Percentiles rank a stretch among this genome's conserved stretches.
These are phyloP conservation scores for Asterella californica DNA, from an alignment of 225 moss, liverwort and hornwort species.

Conservation along the genomic window DNA sequence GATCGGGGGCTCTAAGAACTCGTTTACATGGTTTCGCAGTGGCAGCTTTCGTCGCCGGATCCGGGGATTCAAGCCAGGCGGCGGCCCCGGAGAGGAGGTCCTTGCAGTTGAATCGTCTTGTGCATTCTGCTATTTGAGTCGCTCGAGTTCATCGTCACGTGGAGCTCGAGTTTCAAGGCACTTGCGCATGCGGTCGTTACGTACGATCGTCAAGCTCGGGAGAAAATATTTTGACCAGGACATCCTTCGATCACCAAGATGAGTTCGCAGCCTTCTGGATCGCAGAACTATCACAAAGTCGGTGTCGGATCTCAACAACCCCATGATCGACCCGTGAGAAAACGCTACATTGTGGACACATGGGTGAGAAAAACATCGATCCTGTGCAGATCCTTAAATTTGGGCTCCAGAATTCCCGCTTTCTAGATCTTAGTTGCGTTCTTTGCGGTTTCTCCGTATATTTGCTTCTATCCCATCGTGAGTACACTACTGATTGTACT, in stretches of 20 bases:
- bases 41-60: neutral
- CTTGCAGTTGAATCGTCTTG: neutral
- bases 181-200: neutral
- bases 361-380: constrained; percentile 30
- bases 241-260: neutral
- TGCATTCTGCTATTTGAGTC: neutral
- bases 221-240: too few species aligned
- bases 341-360: constrained; percentile 47
- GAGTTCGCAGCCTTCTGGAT: constrained; percentile 21
- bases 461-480: too few species aligned
- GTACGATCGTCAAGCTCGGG: neutral
- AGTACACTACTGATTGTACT: too few species aligned
- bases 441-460: neutral
- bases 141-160: neutral
- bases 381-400: neutral
- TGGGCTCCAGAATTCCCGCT: neutral
- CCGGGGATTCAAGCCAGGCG: neutral
- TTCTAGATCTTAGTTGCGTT: neutral
- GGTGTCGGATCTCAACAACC: constrained; percentile 33
- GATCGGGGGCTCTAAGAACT: neutral
- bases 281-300: constrained; percentile 15
- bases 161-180: neutral
- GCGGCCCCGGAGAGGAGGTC: neutral
- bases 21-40: neutral
- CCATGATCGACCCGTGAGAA: constrained; percentile 41